These are phyloP conservation scores for Helotiales sp. DNA, from an alignment of 2,329 filamentous ascomycete species.

Conservation along the genomic window DNA sequence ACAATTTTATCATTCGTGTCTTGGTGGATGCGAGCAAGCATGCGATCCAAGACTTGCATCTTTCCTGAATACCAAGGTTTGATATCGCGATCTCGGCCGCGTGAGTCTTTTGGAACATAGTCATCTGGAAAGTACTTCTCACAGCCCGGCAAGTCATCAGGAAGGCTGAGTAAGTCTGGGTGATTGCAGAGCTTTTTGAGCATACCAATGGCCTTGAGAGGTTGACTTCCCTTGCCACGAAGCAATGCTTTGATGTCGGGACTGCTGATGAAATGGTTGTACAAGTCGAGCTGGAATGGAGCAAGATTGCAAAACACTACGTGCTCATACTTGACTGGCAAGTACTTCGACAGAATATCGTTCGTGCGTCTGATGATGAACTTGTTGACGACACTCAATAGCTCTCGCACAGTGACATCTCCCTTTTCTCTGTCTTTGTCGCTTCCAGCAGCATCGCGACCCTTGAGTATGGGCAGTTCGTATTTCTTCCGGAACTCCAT, in stretches of 20 bases:
- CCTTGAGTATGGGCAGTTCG: constrained; percentile 88
- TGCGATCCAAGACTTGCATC: constrained; percentile 96
- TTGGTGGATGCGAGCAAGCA: constrained; percentile 92
- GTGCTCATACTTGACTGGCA: constrained; percentile 98
- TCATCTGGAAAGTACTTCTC: constrained; percentile 83
- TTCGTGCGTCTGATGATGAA: constrained; percentile 98
- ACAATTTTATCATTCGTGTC: constrained; percentile 99
- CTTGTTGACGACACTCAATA: constrained; percentile 89
- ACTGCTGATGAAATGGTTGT: constrained; percentile 96
- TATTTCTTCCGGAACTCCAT: constrained; percentile 93
- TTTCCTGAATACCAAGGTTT: constrained; percentile 98
- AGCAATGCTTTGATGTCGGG: constrained; percentile 92
- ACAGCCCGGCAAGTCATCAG: constrained; percentile 83
- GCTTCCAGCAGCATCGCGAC: constrained; percentile 87
- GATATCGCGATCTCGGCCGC: constrained; percentile 88
- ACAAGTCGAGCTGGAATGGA: constrained; percentile 89
- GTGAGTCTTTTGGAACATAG: constrained; percentile 83
- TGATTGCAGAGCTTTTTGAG: constrained; percentile 99
- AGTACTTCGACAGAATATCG: constrained; percentile 95
- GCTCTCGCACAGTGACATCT: constrained; percentile 79
- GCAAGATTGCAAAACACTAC: constrained; percentile 97
- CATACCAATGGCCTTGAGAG: constrained; percentile 93
- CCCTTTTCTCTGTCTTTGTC: constrained; percentile 83
- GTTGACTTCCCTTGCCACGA: constrained; percentile 92
- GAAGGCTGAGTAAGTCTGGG: constrained; percentile 85